A percentile compares a stretch with the other conserved stretches of the same genome.
These are phyloP conservation scores for Aspergillus hancockii DNA, from an alignment of 495 filamentous ascomycete species.

Conservation along the genomic window DNA sequence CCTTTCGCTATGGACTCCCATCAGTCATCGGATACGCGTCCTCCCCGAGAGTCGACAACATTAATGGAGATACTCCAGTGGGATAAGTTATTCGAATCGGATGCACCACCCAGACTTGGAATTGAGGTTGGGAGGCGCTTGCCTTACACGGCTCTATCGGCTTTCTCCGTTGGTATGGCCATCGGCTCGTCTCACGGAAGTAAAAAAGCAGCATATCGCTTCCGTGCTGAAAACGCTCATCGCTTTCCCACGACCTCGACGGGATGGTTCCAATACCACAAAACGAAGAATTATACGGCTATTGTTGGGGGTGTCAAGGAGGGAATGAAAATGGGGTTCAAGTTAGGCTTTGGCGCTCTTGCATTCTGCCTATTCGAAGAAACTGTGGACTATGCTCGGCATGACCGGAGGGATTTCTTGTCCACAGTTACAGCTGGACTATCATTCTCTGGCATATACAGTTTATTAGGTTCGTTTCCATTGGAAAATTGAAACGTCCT, in stretches of 20 bases:
- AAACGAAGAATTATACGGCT: conserved; percentile 89
- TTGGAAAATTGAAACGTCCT: not conserved
- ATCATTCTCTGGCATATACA: conserved; percentile 81
- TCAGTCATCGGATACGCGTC: conserved; percentile 17
- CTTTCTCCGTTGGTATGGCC: conserved; percentile 63
- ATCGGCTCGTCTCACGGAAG: conserved; percentile 75
- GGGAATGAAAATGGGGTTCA: conserved; percentile 73
- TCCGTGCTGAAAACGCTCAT: conserved; percentile 94
- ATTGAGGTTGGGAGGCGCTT: conserved; percentile 66
- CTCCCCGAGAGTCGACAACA: conserved; percentile 19
- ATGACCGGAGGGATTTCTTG: conserved; percentile 65
- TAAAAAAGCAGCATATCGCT: conserved; percentile 71
- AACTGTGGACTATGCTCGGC: conserved; percentile 75
- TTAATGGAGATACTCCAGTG: conserved; percentile 37
- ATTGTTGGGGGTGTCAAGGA: conserved; percentile 73
- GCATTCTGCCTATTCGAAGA: conserved; percentile 79
- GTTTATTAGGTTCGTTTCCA: conserved; percentile 70
- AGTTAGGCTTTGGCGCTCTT: conserved; percentile 62
- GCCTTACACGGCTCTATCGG: conserved; percentile 55
- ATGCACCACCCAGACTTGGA: conserved; percentile 58
- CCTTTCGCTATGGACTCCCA: conserved; percentile 29
- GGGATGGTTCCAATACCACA: conserved; percentile 97
- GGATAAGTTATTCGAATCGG: conserved; percentile 47
- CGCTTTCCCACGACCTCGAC: conserved; percentile 75
- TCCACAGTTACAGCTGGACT: conserved; percentile 79